Evolutionary conservation across 306 rosid species (phyloP).

Genomic region (Cicer chorassanicum): DNA sequence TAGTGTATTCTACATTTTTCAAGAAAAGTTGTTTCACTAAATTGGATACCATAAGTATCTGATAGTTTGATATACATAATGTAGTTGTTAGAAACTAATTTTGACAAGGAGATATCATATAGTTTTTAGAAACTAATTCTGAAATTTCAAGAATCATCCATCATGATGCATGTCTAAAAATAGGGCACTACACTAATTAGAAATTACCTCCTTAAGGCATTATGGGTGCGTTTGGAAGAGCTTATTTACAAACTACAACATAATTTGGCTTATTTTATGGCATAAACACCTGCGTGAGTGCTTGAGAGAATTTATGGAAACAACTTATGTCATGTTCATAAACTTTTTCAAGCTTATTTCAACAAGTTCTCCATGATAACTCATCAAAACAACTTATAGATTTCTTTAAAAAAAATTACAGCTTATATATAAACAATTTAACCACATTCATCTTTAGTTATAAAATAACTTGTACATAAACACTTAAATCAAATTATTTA

Average conservation of each 20-base stretch:
- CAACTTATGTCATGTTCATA: neutral
- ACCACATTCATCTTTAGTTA: neutral
- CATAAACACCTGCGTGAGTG: neutral
- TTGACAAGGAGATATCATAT: neutral
- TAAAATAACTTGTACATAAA: neutral
- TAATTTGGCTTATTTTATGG: neutral
- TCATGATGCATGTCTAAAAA: neutral
- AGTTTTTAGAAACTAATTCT: slow-evolving; percentile 6
- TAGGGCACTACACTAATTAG: slow-evolving; percentile 1
- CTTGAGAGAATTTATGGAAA: neutral
- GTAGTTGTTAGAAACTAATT: neutral
- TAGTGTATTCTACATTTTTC: neutral
- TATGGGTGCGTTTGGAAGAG: neutral
- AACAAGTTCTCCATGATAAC: neutral
- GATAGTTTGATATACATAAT: neutral
- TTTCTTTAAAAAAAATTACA: neutral
- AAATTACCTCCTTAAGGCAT: slow-evolving; percentile 3
- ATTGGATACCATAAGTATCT: neutral
- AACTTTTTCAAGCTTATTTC: neutral
- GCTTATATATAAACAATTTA: neutral
- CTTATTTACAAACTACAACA: neutral
- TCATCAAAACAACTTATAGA: neutral
- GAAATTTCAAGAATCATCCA: neutral
- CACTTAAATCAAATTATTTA: neutral
- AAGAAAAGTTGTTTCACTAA: neutral